Percentiles rank a stretch among this genome's conserved stretches.
Conservation (phyloP, 2,329 filamentous ascomycete species). For the Dactylonectria macrodidyma region DNA sequence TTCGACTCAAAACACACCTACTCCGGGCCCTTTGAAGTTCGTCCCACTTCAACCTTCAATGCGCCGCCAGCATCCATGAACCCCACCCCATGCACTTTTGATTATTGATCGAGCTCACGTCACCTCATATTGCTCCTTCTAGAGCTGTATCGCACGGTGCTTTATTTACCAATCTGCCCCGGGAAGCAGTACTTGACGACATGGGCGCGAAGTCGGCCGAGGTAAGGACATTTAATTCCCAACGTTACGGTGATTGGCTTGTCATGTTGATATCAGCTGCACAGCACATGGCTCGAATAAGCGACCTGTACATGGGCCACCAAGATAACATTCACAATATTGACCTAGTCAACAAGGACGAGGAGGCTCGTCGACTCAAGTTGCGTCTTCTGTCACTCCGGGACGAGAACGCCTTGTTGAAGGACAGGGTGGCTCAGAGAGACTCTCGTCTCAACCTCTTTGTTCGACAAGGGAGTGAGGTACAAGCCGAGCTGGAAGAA, state of each 20-base stretch:
- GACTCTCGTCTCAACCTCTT: slow-evolving; percentile 71
- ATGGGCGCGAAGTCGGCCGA: slow-evolving; percentile 49
- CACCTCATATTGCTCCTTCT: slow-evolving; percentile 12
- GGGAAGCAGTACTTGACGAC: slow-evolving; percentile 19
- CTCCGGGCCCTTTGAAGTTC: not conserved
- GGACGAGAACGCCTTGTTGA: slow-evolving; percentile 80
- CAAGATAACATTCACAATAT: slow-evolving; percentile 75
- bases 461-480: slow-evolving; percentile 56
- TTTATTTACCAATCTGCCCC: not conserved
- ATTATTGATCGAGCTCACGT: slow-evolving; percentile 14
- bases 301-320: slow-evolving; percentile 79
- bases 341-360: slow-evolving; percentile 79
- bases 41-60: slow-evolving; percentile 35
- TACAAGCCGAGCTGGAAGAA: slow-evolving; percentile 60
- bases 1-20: slow-evolving; percentile 47
- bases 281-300: slow-evolving; percentile 63
- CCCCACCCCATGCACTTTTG: slow-evolving; percentile 18
- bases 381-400: slow-evolving; percentile 80
- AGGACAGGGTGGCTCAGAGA: slow-evolving; percentile 72
- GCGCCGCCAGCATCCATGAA: slow-evolving; percentile 24
- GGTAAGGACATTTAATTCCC: slow-evolving; percentile 40
- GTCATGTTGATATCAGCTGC: slow-evolving; percentile 39
- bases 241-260: not conserved
- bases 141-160: not conserved
- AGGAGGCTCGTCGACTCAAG: slow-evolving; percentile 79